A percentile compares a stretch with the other conserved stretches of the same genome.
Conservation (phyloP, 371 early-diverging fungal genomes). For the Rhizopus stolonifer region DNA sequence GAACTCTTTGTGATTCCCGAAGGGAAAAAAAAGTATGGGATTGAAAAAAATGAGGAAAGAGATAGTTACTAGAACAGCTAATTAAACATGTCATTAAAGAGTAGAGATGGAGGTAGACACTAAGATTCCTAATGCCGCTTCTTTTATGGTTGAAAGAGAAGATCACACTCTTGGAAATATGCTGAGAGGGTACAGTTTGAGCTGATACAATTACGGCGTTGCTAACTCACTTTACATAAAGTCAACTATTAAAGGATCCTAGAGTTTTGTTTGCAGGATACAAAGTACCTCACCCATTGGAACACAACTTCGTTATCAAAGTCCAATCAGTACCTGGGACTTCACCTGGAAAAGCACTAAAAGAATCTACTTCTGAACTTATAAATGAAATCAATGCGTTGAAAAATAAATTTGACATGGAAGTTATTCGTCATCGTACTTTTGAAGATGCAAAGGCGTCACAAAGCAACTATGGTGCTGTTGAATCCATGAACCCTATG, state of each 20-base stretch:
- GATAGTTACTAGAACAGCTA: background rate
- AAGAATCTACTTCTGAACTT: slow-evolving; percentile 74
- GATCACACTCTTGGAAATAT: slow-evolving; percentile 97
- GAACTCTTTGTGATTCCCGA: slow-evolving; percentile 90
- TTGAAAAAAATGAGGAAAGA: background rate
- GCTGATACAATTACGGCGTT: background rate
- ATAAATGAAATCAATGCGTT: slow-evolving; percentile 81
- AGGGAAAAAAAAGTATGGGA: slow-evolving; percentile 78
- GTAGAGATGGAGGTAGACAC: slow-evolving; percentile 85
- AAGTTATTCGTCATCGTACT: slow-evolving; percentile 51
- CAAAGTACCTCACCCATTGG: slow-evolving; percentile 97
- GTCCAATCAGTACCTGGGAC: slow-evolving; percentile 89
- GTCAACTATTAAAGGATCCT: slow-evolving; percentile 88
- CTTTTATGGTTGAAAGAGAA: slow-evolving; percentile 91
- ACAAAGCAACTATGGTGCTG: slow-evolving; percentile 29
- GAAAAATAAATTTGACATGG: slow-evolving; percentile 80
- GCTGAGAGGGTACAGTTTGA: slow-evolving; percentile 76
- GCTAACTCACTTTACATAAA: slow-evolving; percentile 20
- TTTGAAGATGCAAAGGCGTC: slow-evolving; percentile 47
- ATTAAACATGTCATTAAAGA: slow-evolving; percentile 38
- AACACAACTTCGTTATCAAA: slow-evolving; percentile 87
- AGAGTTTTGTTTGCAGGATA: slow-evolving; percentile 97
- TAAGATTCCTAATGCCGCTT: slow-evolving; percentile 93
- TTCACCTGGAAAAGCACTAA: slow-evolving; percentile 80
- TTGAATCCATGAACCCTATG: slow-evolving; percentile 29